These are phyloP conservation scores for Rauvolfia tetraphylla DNA, from an alignment of 257 asterid genomes.

Conservation along the genomic window DNA sequence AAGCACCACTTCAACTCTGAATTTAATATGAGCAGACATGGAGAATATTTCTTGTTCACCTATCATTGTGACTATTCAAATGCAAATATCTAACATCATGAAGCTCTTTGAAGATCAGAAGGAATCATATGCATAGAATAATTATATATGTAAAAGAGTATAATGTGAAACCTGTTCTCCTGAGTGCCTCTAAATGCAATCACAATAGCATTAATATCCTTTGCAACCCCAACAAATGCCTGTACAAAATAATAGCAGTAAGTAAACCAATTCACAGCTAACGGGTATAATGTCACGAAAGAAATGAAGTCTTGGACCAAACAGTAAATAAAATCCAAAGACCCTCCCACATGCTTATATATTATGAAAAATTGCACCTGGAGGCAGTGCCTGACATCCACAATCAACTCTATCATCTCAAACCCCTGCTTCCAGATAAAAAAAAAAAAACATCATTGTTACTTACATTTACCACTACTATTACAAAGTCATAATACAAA, in stretches of 20 bases:
- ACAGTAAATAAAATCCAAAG: background rate
- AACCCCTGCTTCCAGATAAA: constrained; percentile 61
- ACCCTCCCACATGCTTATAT: background rate
- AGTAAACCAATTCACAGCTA: constrained; percentile 13
- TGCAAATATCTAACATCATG: background rate
- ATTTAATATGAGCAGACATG: background rate
- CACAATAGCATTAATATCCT: constrained; percentile 72
- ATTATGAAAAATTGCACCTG: constrained; percentile 49
- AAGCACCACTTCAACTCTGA: background rate
- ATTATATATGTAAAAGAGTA: background rate
- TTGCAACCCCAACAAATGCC: constrained; percentile 92
- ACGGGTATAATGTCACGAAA: constrained; percentile 1
- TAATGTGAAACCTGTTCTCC: constrained; percentile 60
- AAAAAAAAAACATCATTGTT: constrained; percentile 14
- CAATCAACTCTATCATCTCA: constrained; percentile 82
- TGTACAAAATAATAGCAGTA: constrained; percentile 26
- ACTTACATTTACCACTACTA: constrained; percentile 12
- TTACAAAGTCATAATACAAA: constrained; percentile 1
- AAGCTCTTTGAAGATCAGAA: background rate
- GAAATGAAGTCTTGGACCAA: background rate
- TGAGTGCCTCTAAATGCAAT: constrained; percentile 98
- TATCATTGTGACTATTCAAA: background rate
- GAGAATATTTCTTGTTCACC: background rate
- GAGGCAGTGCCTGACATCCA: constrained; percentile 79
- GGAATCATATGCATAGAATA: background rate